phyloP scores from a whole-genome alignment of 108 stramenopile species.

The Halocafeteria seosinensis region DNA sequence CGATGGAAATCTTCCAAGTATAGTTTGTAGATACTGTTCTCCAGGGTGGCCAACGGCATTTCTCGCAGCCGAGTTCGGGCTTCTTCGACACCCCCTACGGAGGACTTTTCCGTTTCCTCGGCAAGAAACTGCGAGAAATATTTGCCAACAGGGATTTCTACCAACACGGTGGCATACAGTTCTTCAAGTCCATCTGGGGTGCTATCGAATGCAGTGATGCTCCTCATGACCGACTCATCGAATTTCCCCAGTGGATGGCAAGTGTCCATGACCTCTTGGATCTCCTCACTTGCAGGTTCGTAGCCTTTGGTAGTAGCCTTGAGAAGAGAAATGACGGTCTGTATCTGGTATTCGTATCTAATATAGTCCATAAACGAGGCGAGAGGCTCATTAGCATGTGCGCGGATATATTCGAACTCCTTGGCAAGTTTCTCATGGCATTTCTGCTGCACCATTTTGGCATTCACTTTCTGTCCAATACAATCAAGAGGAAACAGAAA shows the following conservation, averaged over 20 bases:
- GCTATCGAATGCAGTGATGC: constrained; percentile 85
- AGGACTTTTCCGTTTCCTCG: constrained; percentile 35
- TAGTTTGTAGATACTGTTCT: constrained; percentile 85
- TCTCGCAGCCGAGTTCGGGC: constrained; percentile 80
- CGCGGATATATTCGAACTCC: constrained; percentile 87
- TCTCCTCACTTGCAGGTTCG: constrained; percentile 56
- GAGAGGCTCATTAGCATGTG: constrained; percentile 84
- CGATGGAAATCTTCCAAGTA: constrained; percentile 87
- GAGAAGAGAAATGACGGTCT: constrained; percentile 93
- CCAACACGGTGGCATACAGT: constrained; percentile 89
- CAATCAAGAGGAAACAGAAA: no score
- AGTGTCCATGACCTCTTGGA: constrained; percentile 85
- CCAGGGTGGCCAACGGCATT: constrained; percentile 94
- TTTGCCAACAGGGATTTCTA: constrained; percentile 90
- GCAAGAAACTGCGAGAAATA: constrained; percentile 79
- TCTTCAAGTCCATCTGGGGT: constrained; percentile 78
- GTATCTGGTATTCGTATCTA: constrained; percentile 99
- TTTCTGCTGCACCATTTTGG: background rate
- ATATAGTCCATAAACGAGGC: constrained; percentile 93
- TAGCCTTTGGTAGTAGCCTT: constrained; percentile 58
- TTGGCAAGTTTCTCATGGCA: constrained; percentile 54
- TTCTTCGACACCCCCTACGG: constrained; percentile 26
- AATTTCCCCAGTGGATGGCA: constrained; percentile 97
- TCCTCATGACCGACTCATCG: constrained; percentile 82
- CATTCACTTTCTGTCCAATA: background rate